Percentiles rank a stretch among this genome's conserved stretches.
Conservation (phyloP, 176 grass and related monocot genomes). For the Carex myosuroides region DNA sequence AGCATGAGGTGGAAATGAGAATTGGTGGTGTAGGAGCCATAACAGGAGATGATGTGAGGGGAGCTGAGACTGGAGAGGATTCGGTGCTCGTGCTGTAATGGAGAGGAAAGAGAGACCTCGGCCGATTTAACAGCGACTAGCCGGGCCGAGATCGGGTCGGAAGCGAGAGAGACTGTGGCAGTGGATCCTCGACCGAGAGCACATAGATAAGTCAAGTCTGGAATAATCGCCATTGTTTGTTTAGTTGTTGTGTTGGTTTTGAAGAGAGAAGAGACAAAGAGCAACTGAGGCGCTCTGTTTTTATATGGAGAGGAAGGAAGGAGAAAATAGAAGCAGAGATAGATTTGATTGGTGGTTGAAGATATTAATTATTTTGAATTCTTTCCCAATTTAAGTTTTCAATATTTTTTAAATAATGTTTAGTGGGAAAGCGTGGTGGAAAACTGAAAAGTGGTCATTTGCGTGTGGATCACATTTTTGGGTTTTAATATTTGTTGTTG, state of each 20-base stretch:
- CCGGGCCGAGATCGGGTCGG: constrained; percentile 29
- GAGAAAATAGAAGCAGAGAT: neutral
- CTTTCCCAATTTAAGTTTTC: neutral
- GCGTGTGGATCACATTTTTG: neutral
- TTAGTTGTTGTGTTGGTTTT: neutral
- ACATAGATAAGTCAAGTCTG: neutral
- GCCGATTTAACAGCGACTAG: constrained; percentile 62
- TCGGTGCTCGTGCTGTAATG: neutral
- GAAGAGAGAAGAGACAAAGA: neutral
- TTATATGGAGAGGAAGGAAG: neutral
- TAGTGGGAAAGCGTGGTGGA: neutral
- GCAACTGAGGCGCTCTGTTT: constrained; percentile 13
- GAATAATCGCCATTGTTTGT: constrained; percentile 5
- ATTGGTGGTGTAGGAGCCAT: constrained; percentile 24
- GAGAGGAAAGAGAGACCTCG: neutral
- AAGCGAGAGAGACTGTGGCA: constrained; percentile 18
- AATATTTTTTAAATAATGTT: neutral
- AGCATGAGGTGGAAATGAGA: constrained; percentile 52
- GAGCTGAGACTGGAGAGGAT: constrained; percentile 41
- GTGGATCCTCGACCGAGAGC: constrained; percentile 9
- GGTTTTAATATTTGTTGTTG: neutral
- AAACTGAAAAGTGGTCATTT: neutral
- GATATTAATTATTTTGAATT: neutral
- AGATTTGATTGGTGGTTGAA: neutral
- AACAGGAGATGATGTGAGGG: constrained; percentile 63